phyloP scores from a whole-genome alignment of 495 filamentous ascomycete genomes.

The Penicillium macrosclerotiorum region DNA sequence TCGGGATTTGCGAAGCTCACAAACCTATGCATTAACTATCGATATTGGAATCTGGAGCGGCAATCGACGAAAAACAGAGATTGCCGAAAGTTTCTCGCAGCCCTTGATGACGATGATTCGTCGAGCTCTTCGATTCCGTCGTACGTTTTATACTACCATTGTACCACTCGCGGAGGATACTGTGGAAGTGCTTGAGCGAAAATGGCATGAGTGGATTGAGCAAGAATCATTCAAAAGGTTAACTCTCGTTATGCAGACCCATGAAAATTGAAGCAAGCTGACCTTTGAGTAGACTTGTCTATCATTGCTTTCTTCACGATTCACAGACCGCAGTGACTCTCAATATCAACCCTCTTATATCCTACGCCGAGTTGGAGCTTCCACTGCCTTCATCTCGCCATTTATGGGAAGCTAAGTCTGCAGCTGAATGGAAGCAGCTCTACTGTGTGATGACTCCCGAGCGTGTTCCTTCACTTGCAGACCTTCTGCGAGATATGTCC shows the following conservation, averaged over 20 bases:
- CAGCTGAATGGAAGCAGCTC: conserved; percentile 54
- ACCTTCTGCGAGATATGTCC: conserved; percentile 52
- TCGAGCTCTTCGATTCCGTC: conserved; percentile 25
- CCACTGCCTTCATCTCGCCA: conserved; percentile 53
- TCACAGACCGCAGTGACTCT: conserved; percentile 57
- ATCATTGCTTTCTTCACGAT: conserved; percentile 57
- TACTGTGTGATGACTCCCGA: conserved; percentile 37
- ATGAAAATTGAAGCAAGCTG: background rate
- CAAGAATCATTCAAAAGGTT: conserved; percentile 54
- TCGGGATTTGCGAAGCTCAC: conserved; percentile 52
- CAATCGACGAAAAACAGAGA: conserved; percentile 65
- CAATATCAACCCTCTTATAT: conserved; percentile 55
- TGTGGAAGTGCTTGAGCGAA: conserved; percentile 47
- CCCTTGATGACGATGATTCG: conserved; percentile 52
- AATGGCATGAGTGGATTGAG: conserved; percentile 61
- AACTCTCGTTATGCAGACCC: no score
- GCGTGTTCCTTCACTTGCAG: conserved; percentile 46
- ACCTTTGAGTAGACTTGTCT: conserved; percentile 44
- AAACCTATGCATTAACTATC: conserved; percentile 52
- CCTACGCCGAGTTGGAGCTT: conserved; percentile 61
- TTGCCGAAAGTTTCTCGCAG: conserved; percentile 59
- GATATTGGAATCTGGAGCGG: conserved; percentile 67
- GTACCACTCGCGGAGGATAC: conserved; percentile 42
- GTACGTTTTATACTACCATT: conserved; percentile 46
- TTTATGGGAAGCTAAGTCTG: conserved; percentile 56